Evolutionary conservation across 208 protist species (phyloP), one percentile per base, ranked within the genome.

Genomic region (Borovskyia barvae): DNA sequence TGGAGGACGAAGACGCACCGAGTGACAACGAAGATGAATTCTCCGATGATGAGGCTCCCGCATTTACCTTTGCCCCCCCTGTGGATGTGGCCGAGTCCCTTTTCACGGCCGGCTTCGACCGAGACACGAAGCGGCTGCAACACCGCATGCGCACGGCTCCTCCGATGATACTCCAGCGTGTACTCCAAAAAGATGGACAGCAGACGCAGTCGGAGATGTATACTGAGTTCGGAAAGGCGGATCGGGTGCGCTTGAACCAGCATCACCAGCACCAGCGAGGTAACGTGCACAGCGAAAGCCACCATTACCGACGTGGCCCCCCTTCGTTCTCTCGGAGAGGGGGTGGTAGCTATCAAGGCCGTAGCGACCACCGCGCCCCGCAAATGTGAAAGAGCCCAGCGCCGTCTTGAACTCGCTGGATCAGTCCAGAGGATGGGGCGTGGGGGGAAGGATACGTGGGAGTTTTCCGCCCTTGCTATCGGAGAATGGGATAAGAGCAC

Each of bases 31-130:
- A 96, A 53, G 87, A 88, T 17, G 87, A 80, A 39, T 96, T 93
- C 49, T 94, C 87, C 11, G 90, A 96, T 42, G 90, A 96, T 53
- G 90, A 96, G 58, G 90, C 85, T 0, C 80, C 85, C 0, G 78
- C 87, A 9, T 96, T 93, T 64, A 89, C 85, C 7, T 96, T 94
- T 60, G 87, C 90, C 4, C 85, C 90, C 14, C 90, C 90, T 1
- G 90, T 95, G 17, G 80, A 82, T 28, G 39, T 83, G 3, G 86
- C 83, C 0, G 86, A 95, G 73, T 80, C 90, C n/a, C 75, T 95
- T 49, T 88, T 92, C 53, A 91, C 82, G 2, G 90, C 90, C 0
- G 85, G 84, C 9, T 93, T 95, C 56, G 77, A 85, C 56, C 77
- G 90, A 6, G 90, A 95, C 59, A 95, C 90, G 17, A 85, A 87